Base-by-base conservation (phyloP, 2,329 filamentous ascomycete species). In the Fusarium illudens region DNA sequence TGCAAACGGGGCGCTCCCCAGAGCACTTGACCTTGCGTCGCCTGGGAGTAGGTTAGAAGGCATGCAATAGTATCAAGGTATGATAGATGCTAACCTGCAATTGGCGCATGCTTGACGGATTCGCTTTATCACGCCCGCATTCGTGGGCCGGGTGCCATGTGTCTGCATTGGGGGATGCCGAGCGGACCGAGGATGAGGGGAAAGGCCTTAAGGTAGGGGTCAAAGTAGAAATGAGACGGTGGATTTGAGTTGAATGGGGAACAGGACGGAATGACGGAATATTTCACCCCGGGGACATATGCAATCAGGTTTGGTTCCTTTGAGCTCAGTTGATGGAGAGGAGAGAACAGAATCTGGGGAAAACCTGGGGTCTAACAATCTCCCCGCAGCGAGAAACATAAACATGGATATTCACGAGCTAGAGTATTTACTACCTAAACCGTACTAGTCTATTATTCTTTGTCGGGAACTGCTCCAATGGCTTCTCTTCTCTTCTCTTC, bases 21-120 rank as follows among this genome's bases (percentile, higher is more conserved):
- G 64, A 67, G 52, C 64, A 67, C 44, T 67, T 67, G 19, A 64
- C 51, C 53, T 67, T 67, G 49, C 64, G 64, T 42, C 61, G 60
- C 11, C 61, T 64, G 25, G 2, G 12, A 19, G 9, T 15, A 44
- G 19, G 34, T 54, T 19, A 42, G 33, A 33, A 4, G 22, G 5
- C 15, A 25, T 37, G 22, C 11, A 33, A 48, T 4, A 50, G 46
- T 27, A 6, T 51, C 0, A 4, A 2, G 17, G 29, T 22, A 33
- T 22, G 19, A 8, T 29, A 32, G 29, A 20, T 13, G 32, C 55
- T 58, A 30, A 64, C 64, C 64, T 54, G 60, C 64, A 66, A 36
- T 58, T 66, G 33, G 60, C 48, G 22, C 64, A 66, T 9, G 64
- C 64, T 29, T 66, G 64, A 17, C 64, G 60, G 17, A 66, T 66